Conservation (phyloP, 176 grass and related monocot species). For the Panicum miliaceum region DNA sequence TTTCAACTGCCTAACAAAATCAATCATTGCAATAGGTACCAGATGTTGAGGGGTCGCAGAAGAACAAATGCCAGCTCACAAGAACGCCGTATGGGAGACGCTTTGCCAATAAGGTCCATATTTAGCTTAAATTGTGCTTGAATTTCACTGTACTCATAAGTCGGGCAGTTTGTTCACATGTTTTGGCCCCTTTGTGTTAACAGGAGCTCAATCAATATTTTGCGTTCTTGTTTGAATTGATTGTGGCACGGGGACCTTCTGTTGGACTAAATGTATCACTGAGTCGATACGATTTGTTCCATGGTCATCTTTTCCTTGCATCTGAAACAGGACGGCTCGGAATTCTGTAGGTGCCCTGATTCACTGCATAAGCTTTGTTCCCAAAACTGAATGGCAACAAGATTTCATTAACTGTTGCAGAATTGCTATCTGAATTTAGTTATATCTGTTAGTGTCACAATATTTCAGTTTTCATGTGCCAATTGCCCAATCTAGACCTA, state of each 20-base stretch:
- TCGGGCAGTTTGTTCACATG: not conserved
- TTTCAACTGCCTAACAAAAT: not conserved
- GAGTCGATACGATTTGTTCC: conserved; percentile 81
- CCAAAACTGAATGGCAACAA: no score
- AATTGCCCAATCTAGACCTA: conserved; percentile 11
- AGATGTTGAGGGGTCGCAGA: conserved; percentile 58
- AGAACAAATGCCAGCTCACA: conserved; percentile 88
- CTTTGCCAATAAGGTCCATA: conserved; percentile 57
- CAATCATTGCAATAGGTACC: conserved; percentile 62
- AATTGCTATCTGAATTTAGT: not conserved
- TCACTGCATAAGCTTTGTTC: not conserved
- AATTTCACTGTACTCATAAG: conserved; percentile 2
- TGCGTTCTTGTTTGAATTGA: conserved; percentile 87
- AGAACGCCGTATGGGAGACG: conserved; percentile 74
- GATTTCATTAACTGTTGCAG: not conserved
- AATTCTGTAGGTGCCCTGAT: conserved; percentile 70
- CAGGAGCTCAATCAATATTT: conserved; percentile 92
- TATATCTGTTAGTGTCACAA: not conserved
- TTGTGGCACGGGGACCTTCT: conserved; percentile 61
- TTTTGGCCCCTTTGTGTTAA: conserved; percentile 9
- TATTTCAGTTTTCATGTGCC: conserved; percentile 2
- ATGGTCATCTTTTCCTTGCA: conserved; percentile 90
- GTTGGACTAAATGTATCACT: conserved; percentile 83
- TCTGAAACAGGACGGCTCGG: conserved; percentile 70
- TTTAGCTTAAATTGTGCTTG: not conserved